Evolutionary conservation across 768 basidiomycete species (phyloP).

Genomic region (Collybia nuda): DNA sequence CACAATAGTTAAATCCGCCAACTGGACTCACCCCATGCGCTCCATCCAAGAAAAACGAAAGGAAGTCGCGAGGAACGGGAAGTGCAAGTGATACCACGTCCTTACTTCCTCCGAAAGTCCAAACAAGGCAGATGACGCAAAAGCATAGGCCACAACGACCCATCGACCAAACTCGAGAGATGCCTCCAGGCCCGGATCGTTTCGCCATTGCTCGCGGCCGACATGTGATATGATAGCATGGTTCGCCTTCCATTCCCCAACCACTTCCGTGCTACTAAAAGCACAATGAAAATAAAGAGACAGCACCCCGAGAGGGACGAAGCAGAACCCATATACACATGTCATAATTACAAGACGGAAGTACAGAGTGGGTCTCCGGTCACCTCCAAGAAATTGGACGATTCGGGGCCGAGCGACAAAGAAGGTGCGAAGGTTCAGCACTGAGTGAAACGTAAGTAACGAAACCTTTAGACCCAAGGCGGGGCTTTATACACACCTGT

Average conservation of each 20-base stretch:
- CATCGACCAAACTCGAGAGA: conserved; percentile 48
- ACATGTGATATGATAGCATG: conserved; percentile 51
- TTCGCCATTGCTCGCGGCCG: conserved; percentile 46
- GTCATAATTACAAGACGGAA: too few species aligned
- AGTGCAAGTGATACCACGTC: conserved; percentile 39
- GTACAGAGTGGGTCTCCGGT: too few species aligned
- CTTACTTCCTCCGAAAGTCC: conserved; percentile 62
- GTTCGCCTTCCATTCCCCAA: conserved; percentile 48
- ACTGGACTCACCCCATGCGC: too few species aligned
- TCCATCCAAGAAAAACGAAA: too few species aligned
- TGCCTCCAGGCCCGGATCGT: conserved; percentile 14
- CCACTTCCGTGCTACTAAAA: conserved; percentile 31
- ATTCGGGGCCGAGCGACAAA: too few species aligned
- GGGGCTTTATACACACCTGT: conserved; percentile 23
- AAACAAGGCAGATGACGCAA: conserved; percentile 67
- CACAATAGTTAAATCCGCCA: too few species aligned
- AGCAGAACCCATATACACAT: conserved; percentile 35
- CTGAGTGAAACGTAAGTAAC: too few species aligned
- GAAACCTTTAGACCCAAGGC: too few species aligned
- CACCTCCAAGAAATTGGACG: too few species aligned
- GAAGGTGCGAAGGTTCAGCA: too few species aligned
- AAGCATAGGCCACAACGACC: conserved; percentile 43
- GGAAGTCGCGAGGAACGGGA: background rate
- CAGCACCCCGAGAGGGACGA: conserved; percentile 41
- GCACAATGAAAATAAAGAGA: conserved; percentile 34